Conservation (phyloP, 2,329 filamentous ascomycete species). For the Aureobasidium sp. region DNA sequence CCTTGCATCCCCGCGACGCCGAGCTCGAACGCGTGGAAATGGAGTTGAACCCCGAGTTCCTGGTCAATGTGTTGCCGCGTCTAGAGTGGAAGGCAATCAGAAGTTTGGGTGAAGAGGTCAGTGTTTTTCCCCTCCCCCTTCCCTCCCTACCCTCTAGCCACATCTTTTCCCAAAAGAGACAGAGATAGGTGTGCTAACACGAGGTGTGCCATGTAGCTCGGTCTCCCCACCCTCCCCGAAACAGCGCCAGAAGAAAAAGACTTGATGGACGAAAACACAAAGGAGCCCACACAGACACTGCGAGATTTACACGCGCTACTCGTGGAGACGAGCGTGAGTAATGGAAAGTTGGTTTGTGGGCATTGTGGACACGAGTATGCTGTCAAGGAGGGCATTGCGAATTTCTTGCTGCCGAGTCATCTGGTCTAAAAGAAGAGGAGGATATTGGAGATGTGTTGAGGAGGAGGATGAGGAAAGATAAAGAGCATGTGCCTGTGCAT, state of each 20-base stretch:
- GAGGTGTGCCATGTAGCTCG: constrained; percentile 48
- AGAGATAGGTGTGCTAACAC: not conserved
- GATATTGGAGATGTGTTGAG: not conserved
- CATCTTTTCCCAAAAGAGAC: no score
- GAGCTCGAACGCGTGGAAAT: constrained; percentile 80
- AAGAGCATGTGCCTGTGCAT: not conserved
- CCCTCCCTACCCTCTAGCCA: no score
- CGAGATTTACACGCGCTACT: constrained; percentile 73
- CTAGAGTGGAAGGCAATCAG: constrained; percentile 81
- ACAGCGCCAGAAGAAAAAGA: constrained; percentile 25
- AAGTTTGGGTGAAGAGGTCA: constrained; percentile 71
- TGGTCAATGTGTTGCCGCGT: constrained; percentile 76
- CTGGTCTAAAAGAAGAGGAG: constrained; percentile 48
- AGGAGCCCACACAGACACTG: constrained; percentile 58
- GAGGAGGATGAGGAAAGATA: not conserved
- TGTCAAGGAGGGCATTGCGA: constrained; percentile 92
- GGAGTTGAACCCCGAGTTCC: constrained; percentile 70
- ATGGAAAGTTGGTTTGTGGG: constrained; percentile 83
- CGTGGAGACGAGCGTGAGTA: constrained; percentile 80
- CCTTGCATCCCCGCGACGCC: constrained; percentile 84
- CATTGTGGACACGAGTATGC: constrained; percentile 91
- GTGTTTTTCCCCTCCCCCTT: no score
- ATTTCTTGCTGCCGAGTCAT: constrained; percentile 90
- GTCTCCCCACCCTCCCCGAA: constrained; percentile 62
- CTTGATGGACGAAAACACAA: constrained; percentile 39